phyloP scores from a whole-genome alignment of 1,284 basidiomycete species.

The Tylopilus microsporus region DNA sequence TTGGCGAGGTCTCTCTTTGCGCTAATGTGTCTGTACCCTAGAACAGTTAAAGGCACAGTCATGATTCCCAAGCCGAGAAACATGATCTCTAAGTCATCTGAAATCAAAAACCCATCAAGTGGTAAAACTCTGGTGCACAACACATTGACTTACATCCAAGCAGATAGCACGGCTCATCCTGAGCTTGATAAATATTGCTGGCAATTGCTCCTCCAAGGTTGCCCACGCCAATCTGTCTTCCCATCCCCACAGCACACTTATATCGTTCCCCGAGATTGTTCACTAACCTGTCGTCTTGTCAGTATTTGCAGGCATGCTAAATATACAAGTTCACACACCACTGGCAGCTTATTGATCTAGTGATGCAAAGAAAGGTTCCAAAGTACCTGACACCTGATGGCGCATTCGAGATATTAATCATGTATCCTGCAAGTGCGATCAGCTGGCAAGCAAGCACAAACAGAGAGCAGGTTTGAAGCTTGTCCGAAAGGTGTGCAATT shows the following conservation, averaged over 20 bases:
- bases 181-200: background rate
- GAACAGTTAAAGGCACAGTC: background rate
- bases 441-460: background rate
- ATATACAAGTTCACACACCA: background rate
- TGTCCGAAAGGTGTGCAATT: constrained; percentile 3
- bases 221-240: constrained; percentile 1
- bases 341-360: constrained; percentile 1
- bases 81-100: constrained; percentile 4
- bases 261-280: constrained; percentile 4
- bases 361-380: constrained; percentile 3
- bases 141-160: background rate
- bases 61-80: constrained; percentile 1
- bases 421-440: background rate
- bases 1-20: background rate
- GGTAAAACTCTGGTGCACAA: background rate
- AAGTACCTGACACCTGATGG: constrained; percentile 1
- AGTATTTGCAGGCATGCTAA: background rate
- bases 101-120: background rate
- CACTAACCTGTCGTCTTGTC: background rate
- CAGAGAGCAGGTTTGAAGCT: background rate
- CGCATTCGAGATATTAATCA: constrained; percentile 1
- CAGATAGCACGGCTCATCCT: background rate
- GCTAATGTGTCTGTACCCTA: background rate
- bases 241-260: constrained; percentile 1
- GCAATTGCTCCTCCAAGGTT: background rate